Conservation (phyloP, 2,329 filamentous ascomycete genomes). For the Zymoseptoria tritici region DNA sequence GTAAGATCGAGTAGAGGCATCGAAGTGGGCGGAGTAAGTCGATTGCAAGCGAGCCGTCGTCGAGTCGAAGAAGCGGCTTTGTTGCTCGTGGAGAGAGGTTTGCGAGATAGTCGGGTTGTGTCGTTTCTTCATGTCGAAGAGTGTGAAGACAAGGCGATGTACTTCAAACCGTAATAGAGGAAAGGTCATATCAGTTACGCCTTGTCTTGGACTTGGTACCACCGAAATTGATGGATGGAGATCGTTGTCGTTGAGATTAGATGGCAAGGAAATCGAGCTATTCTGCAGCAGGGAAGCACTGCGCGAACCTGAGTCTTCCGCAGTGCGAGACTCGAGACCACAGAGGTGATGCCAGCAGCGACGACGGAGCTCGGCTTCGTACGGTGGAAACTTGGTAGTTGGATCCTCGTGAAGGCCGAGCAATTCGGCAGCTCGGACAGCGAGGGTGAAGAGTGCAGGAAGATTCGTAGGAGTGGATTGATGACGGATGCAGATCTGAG, state of each 20-base stretch:
- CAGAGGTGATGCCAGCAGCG: conserved; percentile 21
- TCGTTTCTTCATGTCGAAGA: conserved; percentile 10
- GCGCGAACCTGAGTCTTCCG: conserved; percentile 18
- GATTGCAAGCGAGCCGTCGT: conserved; percentile 9
- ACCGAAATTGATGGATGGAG: conserved; percentile 15
- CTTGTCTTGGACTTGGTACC: conserved; percentile 13
- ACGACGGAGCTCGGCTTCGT: conserved; percentile 18
- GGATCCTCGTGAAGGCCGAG: conserved; percentile 15
- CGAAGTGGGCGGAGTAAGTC: conserved; percentile 16
- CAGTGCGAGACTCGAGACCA: conserved; percentile 19
- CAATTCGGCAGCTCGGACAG: conserved; percentile 17
- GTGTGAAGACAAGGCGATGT: conserved; percentile 12
- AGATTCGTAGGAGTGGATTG: conserved; percentile 9
- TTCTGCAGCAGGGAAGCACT: conserved; percentile 18
- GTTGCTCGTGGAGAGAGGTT: conserved; percentile 7
- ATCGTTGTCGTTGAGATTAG: conserved; percentile 24
- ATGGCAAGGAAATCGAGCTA: conserved; percentile 15
- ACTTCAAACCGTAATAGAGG: conserved; percentile 18
- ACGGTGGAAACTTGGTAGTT: conserved; percentile 9
- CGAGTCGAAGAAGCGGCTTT: conserved; percentile 10
- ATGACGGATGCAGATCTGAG: conserved; percentile 15
- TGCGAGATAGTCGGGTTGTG: neutral
- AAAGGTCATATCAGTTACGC: conserved; percentile 21
- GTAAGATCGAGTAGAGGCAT: conserved; percentile 18
- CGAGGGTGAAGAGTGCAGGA: conserved; percentile 14